Evolutionary conservation across 768 basidiomycete species (phyloP).

Genomic region (Nidula microcarpa): DNA sequence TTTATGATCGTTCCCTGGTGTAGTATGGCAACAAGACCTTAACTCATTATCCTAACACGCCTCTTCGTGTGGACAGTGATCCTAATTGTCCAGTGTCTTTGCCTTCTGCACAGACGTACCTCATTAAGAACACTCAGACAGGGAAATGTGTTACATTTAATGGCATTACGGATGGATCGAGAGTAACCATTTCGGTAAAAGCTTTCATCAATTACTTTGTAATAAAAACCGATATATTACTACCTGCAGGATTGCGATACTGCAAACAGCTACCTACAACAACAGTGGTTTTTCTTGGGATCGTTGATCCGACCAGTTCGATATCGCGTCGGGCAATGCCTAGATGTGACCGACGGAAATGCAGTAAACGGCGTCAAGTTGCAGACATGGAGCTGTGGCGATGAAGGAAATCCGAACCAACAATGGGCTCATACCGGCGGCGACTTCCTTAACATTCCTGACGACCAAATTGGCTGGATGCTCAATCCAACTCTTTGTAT

Average conservation of each 20-base stretch:
- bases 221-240: neutral
- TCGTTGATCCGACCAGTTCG: constrained; percentile 9
- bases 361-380: constrained; percentile 12
- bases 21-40: constrained; percentile 8
- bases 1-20: neutral
- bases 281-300: constrained; percentile 17
- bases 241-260: constrained; percentile 5
- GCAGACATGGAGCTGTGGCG: constrained; percentile 17
- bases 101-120: constrained; percentile 7
- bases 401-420: constrained; percentile 13
- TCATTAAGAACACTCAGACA: constrained; percentile 4
- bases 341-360: constrained; percentile 14
- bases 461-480: constrained; percentile 9
- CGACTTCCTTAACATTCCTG: constrained; percentile 2
- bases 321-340: constrained; percentile 10
- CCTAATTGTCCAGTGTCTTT: constrained; percentile 4
- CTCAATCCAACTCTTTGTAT: constrained; percentile 5
- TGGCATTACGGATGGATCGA: constrained; percentile 20
- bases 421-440: constrained; percentile 5
- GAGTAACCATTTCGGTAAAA: constrained; percentile 16
- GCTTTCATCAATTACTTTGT: neutral
- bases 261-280: constrained; percentile 8
- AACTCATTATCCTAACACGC: constrained; percentile 11
- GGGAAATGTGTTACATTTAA: constrained; percentile 21
- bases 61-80: constrained; percentile 9